Percentiles rank a stretch among this genome's conserved stretches.
Evolutionary conservation across 1,284 basidiomycete species (phyloP).

Genomic region (Erythrobasidium hasegawianum): DNA sequence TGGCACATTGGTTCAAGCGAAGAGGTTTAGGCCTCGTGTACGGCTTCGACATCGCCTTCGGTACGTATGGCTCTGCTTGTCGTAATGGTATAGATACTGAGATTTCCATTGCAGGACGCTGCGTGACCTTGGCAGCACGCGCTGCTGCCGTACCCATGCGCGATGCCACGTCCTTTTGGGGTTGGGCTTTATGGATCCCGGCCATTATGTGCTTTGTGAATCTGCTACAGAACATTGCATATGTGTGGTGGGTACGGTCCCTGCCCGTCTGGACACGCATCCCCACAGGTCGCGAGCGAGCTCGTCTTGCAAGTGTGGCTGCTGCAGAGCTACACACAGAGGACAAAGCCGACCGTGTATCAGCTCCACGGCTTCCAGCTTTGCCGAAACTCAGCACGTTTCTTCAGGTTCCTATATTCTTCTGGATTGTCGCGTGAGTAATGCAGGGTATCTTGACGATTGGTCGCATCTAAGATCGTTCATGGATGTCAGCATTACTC

Average conservation of each 20-base stretch:
- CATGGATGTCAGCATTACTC: neutral
- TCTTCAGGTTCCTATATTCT: constrained; percentile 36
- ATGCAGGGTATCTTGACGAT: no score
- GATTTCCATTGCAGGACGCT: neutral
- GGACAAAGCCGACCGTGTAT: neutral
- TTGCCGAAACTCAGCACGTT: constrained; percentile 8
- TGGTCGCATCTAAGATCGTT: no score
- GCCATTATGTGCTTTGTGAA: constrained; percentile 41
- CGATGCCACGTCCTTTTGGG: constrained; percentile 41
- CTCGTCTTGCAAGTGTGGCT: no score
- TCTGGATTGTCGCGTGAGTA: constrained; percentile 43
- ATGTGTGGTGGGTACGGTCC: constrained; percentile 38
- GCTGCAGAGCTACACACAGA: no score
- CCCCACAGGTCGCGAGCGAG: constrained; percentile 36
- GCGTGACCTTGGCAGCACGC: constrained; percentile 12
- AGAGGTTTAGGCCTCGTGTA: constrained; percentile 39
- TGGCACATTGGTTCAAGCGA: constrained; percentile 29
- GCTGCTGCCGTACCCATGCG: constrained; percentile 39
- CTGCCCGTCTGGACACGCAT: constrained; percentile 38
- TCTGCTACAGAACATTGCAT: constrained; percentile 37
- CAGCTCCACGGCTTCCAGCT: neutral
- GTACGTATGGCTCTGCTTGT: constrained; percentile 36
- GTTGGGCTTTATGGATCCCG: constrained; percentile 44
- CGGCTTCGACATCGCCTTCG: constrained; percentile 48
- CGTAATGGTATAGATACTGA: no score